A percentile compares a stretch with the other conserved stretches of the same genome.
Evolutionary conservation across 768 basidiomycete genomes (phyloP).

Genomic region (Mrakia blollopis): DNA sequence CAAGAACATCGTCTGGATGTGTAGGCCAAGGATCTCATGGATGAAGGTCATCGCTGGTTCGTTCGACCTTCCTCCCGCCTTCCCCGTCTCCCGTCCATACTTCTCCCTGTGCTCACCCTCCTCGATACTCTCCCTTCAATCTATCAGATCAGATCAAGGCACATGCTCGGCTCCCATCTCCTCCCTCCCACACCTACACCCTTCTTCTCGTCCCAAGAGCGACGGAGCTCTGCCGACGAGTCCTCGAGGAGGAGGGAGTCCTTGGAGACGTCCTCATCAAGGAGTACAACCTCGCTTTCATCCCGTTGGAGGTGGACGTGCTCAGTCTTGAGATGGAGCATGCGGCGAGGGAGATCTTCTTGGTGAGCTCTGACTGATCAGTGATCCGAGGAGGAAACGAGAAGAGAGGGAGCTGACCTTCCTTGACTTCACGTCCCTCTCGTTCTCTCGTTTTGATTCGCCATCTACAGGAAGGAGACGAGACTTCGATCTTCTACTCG

Average conservation of each 20-base stretch:
- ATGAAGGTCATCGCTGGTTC: slow-evolving; percentile 87
- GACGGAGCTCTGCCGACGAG: slow-evolving; percentile 76
- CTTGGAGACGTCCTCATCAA: slow-evolving; percentile 72
- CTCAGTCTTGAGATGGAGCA: slow-evolving; percentile 81
- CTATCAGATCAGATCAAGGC: slow-evolving; percentile 80
- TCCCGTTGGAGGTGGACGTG: slow-evolving; percentile 88
- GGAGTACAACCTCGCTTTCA: slow-evolving; percentile 84
- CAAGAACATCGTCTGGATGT: slow-evolving; percentile 86
- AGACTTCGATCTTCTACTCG: slow-evolving; percentile 81
- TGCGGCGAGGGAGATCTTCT: slow-evolving; percentile 83
- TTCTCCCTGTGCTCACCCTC: neutral
- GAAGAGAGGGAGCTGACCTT: neutral
- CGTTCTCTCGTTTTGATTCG: neutral
- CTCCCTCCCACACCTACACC: slow-evolving; percentile 67
- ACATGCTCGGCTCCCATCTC: slow-evolving; percentile 55
- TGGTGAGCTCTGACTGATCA: slow-evolving; percentile 54
- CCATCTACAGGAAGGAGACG: slow-evolving; percentile 73
- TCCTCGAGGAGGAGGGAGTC: slow-evolving; percentile 95
- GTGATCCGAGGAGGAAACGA: neutral
- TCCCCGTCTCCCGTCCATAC: neutral
- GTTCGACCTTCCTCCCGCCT: slow-evolving; percentile 40
- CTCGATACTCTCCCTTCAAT: neutral
- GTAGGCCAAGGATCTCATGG: slow-evolving; percentile 75
- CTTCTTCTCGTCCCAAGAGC: slow-evolving; percentile 79
- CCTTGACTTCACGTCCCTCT: neutral